A percentile compares a stretch with the other conserved stretches of the same genome.
Evolutionary conservation across 306 rosid genomes (phyloP).

Genomic region (Cicer yamashitae): DNA sequence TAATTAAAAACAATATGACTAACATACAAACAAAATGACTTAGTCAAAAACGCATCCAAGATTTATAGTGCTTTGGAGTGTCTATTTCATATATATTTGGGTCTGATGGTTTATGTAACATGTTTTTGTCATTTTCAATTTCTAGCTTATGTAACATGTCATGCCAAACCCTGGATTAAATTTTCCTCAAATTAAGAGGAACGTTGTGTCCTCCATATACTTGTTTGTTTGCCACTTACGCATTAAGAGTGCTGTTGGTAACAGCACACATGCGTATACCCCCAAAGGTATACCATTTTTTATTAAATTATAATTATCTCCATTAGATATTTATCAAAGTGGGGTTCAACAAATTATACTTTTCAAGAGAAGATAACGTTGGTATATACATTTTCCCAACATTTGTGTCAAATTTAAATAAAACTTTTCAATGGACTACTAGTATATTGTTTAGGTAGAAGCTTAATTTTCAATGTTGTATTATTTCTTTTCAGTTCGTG

Average conservation of each 20-base stretch:
- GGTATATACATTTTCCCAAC: neutral
- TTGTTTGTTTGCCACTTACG: constrained; percentile 68
- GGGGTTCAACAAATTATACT: constrained; percentile 22
- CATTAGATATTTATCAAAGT: constrained; percentile 20
- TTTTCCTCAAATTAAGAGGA: constrained; percentile 50
- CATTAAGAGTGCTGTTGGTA: constrained; percentile 42
- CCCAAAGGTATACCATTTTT: constrained; percentile 42
- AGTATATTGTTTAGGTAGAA: neutral
- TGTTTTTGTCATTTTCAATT: neutral
- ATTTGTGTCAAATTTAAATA: neutral
- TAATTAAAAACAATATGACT: too few relatives aligned
- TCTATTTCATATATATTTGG: too few relatives aligned
- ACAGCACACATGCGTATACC: constrained; percentile 41
- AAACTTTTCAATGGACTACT: neutral
- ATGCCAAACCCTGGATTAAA: constrained; percentile 6
- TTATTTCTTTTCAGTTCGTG: neutral
- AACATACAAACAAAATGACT: too few relatives aligned
- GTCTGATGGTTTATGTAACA: neutral
- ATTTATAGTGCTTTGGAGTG: too few relatives aligned
- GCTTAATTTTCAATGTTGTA: neutral
- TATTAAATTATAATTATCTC: constrained; percentile 37
- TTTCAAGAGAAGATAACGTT: constrained; percentile 3
- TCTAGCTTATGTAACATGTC: neutral
- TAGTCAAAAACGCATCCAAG: too few relatives aligned
- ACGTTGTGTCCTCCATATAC: constrained; percentile 44